These are phyloP conservation scores for Picochlorum sp. DNA, from an alignment of 139 green algal genomes.

Conservation along the genomic window DNA sequence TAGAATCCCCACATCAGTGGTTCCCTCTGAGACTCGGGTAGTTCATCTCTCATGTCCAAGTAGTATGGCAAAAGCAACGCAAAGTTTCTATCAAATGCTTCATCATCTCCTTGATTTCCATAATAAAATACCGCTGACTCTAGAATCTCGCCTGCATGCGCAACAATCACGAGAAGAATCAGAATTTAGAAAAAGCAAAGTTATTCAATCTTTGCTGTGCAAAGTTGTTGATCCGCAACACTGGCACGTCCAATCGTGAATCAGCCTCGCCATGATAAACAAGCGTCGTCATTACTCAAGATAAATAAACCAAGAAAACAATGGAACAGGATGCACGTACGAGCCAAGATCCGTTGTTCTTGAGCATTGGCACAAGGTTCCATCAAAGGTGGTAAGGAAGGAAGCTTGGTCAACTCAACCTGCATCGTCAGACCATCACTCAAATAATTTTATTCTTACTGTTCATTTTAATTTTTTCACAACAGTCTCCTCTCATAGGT, in stretches of 20 bases:
- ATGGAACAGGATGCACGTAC: constrained; percentile 25
- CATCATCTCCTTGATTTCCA: constrained; percentile 66
- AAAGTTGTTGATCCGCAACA: not conserved
- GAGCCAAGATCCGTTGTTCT: constrained; percentile 63
- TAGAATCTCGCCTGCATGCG: constrained; percentile 62
- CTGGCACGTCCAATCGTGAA: too few species aligned
- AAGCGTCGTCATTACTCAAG: not conserved
- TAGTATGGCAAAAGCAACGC: constrained; percentile 83
- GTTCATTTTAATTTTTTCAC: not conserved
- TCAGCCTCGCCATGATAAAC: too few species aligned
- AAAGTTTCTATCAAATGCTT: constrained; percentile 80
- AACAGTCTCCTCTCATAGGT: not conserved
- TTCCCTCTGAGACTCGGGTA: constrained; percentile 57
- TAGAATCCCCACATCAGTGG: constrained; percentile 63
- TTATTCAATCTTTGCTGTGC: not conserved
- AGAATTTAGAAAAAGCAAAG: not conserved
- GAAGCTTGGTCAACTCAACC: constrained; percentile 67
- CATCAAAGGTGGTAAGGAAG: constrained; percentile 53
- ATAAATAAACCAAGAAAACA: not conserved
- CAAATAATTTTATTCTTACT: not conserved
- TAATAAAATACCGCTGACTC: constrained; percentile 77
- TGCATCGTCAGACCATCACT: constrained; percentile 13
- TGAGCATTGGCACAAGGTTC: constrained; percentile 43
- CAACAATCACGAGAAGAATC: not conserved
- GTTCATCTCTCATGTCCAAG: constrained; percentile 39